A percentile compares a stretch with the other conserved stretches of the same genome.
Conservation (phyloP, 148 eudicot genomes). For the Spergularia marina region DNA sequence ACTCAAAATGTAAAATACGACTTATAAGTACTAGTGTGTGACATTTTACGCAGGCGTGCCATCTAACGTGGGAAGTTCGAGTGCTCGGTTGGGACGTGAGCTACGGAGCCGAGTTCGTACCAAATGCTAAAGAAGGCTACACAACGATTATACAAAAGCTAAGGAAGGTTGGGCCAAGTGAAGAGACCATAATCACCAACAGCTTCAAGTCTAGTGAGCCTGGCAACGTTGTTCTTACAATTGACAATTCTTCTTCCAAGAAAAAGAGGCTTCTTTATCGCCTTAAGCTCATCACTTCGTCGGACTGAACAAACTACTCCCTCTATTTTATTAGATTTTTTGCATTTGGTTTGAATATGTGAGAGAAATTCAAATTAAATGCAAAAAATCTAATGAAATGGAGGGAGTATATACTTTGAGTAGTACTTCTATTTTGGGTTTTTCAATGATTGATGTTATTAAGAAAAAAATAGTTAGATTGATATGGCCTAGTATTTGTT, state of each 20-base stretch:
- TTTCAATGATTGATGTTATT: too few species aligned
- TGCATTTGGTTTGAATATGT: too few species aligned
- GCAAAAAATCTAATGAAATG: too few species aligned
- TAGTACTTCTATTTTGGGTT: too few species aligned
- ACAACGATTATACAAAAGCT: constrained; percentile 35
- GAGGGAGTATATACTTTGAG: too few species aligned
- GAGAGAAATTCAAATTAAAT: too few species aligned
- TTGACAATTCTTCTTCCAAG: constrained; percentile 43
- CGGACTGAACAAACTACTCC: neutral
- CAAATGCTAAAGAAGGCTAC: constrained; percentile 35
- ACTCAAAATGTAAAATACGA: neutral
- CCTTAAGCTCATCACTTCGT: constrained; percentile 13
- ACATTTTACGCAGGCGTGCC: constrained; percentile 33
- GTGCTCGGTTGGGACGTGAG: constrained; percentile 57
- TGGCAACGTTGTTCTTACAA: constrained; percentile 43
- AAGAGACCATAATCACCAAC: constrained; percentile 40
- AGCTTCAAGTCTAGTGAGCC: constrained; percentile 44
- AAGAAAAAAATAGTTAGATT: neutral
- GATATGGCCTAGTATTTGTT: neutral
- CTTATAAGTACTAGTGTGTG: neutral
- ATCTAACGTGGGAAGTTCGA: constrained; percentile 57
- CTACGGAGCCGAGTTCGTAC: constrained; percentile 64
- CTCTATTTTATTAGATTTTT: too few species aligned
- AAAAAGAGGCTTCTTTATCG: constrained; percentile 54
- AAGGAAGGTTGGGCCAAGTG: constrained; percentile 33